These are phyloP conservation scores for Collybia nuda DNA, from an alignment of 768 basidiomycete genomes.

Conservation along the genomic window DNA sequence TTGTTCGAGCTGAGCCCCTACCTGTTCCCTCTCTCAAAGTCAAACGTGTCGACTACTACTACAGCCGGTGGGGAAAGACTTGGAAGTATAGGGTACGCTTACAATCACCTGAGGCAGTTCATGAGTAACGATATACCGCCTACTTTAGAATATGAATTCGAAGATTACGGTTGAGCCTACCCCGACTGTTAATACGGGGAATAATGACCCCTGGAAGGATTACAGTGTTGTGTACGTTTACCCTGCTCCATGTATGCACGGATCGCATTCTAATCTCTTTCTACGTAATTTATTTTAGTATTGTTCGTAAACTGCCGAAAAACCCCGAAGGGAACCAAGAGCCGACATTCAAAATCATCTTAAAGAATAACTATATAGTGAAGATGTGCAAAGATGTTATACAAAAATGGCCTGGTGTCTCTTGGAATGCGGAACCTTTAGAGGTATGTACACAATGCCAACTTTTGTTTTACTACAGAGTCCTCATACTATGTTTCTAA, in stretches of 20 bases:
- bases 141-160: conserved; percentile 49
- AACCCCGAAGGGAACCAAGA: conserved; percentile 35
- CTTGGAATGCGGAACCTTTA: conserved; percentile 60
- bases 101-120: background rate
- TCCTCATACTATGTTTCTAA: background rate
- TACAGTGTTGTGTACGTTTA: conserved; percentile 50
- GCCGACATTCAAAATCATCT: conserved; percentile 48
- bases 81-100: conserved; percentile 54
- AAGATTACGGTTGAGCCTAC: conserved; percentile 49
- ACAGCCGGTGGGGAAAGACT: conserved; percentile 51
- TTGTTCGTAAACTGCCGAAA: conserved; percentile 50
- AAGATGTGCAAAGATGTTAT: conserved; percentile 61
- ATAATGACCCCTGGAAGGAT: conserved; percentile 57
- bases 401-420: conserved; percentile 55
- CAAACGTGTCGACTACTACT: conserved; percentile 61
- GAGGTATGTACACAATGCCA: conserved; percentile 32
- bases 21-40: conserved; percentile 51
- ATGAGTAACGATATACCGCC: background rate
- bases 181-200: conserved; percentile 35
- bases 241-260: background rate
- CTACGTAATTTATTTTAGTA: too few relatives aligned
- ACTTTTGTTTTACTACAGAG: background rate
- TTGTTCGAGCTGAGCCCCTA: conserved; percentile 33
- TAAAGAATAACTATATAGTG: conserved; percentile 59
- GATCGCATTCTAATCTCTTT: background rate